Percentiles rank a stretch among this genome's conserved stretches.
These are phyloP conservation scores for Polymyxa betae DNA, from an alignment of 208 protist species.

Conservation along the genomic window DNA sequence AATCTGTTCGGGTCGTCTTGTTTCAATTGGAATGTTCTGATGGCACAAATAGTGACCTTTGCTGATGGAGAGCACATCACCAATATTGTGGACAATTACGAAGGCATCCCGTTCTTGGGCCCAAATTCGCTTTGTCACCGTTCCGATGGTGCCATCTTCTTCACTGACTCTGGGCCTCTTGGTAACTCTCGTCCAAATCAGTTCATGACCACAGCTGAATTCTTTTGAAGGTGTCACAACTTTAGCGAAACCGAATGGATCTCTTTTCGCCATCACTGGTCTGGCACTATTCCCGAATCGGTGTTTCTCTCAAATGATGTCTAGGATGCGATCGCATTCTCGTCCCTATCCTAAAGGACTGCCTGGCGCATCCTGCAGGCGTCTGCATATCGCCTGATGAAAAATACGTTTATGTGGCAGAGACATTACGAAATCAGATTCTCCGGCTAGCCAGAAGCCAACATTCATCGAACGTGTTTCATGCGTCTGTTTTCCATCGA, in stretches of 20 bases:
- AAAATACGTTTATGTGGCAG: not conserved
- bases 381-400: slow-evolving; percentile 23
- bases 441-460: not conserved
- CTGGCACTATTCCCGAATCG: not conserved
- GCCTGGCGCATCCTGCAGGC: slow-evolving; percentile 33
- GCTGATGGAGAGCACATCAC: slow-evolving; percentile 9
- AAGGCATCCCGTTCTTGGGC: slow-evolving; percentile 3
- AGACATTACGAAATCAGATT: not conserved
- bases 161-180: slow-evolving; percentile 23
- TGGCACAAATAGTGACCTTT: not conserved
- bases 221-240: not conserved
- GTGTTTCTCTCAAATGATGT: not conserved
- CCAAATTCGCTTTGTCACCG: slow-evolving; percentile 7
- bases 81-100: slow-evolving; percentile 25
- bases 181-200: not conserved
- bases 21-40: not conserved
- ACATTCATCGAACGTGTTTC: slow-evolving; percentile 24
- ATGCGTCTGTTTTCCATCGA: slow-evolving; percentile 39
- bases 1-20: not conserved
- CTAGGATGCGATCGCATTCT: slow-evolving; percentile 21
- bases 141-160: slow-evolving; percentile 12
- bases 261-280: slow-evolving; percentile 37
- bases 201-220: not conserved
- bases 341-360: slow-evolving; percentile 10
- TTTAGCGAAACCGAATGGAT: not conserved